Evolutionary conservation across 176 grass and related monocot genomes (phyloP).

Genomic region (Hsuehochloa calcarea): DNA sequence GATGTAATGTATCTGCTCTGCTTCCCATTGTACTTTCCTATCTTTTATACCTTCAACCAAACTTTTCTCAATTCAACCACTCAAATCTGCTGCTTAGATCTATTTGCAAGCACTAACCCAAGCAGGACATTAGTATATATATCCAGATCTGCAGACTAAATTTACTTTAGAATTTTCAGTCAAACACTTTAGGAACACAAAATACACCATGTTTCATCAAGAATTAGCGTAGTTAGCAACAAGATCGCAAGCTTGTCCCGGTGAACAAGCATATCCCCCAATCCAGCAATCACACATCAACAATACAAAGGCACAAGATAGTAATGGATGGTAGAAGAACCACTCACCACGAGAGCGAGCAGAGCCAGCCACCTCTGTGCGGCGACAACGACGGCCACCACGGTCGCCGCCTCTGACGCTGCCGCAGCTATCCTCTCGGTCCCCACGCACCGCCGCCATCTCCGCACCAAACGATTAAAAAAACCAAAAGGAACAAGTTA

Average conservation of each 20-base stretch:
- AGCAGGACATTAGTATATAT: not conserved
- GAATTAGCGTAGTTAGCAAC: not conserved
- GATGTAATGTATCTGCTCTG: not conserved
- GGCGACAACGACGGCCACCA: no score
- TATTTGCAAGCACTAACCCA: not conserved
- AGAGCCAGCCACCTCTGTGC: no score
- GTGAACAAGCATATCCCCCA: not conserved
- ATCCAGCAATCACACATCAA: not conserved
- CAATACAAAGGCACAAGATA: not conserved
- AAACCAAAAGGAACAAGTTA: no score
- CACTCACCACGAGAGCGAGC: no score
- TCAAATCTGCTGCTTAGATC: constrained; percentile 47
- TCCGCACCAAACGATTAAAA: no score
- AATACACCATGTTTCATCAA: not conserved
- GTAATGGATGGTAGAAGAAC: not conserved
- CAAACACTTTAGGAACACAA: not conserved
- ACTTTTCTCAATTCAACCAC: not conserved
- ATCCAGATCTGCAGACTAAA: constrained; percentile 17
- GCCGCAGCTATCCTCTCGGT: no score
- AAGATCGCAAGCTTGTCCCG: not conserved
- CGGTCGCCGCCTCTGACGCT: no score
- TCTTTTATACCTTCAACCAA: not conserved
- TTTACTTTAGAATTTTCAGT: not conserved
- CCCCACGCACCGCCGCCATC: no score
- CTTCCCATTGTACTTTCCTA: not conserved